Evolutionary conservation across 768 basidiomycete genomes (phyloP), one percentile per base, ranked within the genome.

Genomic region (Suillus subluteus): DNA sequence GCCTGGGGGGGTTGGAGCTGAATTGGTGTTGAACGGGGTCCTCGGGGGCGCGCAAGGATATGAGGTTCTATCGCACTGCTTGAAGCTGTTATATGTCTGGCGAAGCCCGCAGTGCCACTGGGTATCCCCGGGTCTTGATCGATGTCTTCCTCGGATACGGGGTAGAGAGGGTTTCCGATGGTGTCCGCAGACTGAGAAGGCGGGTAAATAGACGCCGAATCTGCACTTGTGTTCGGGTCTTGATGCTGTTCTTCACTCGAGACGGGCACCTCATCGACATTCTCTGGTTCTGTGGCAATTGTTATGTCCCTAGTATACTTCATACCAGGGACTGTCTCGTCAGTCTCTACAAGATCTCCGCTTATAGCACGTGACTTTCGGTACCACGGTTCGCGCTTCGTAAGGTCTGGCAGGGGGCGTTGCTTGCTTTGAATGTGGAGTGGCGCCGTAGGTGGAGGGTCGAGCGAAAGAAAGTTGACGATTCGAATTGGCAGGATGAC

Each of bases 391-490:
- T 72, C 69, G 54, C 71, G 72, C n/a, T 67, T 50, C 23, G 23
- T 68, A 3, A 70, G 63, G 43, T 73, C 72, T 2, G 75, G 73
- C 30, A 66, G 67, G 15, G 66, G 70, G 7, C 75, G 70, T 21
- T 68, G 67, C 16, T 62, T 69, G 8, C 70, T 68, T 43, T 69
- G 44, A 13, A 71, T 72, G 46, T 71, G 71, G n/a, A 75, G 65
- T 48, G 75, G 70, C 44, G 69, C 73, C 50, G 74, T 79, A 44
- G 89, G 89, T 15, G 90, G 91, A 26, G 94, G 92, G 75, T 96
- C 94, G 68, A 98, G 81, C 15, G 95, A 96, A 37, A 95, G 78
- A 78, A 94, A 92, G 74, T 91, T 95, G 79, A 95, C 82, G 71
- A 96, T 86, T 21, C 84, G 83, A 69, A 95, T 79, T 0, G 95